Evolutionary conservation across 176 grass and related monocot species (phyloP).

Genomic region (Oropetium thomaeum): DNA sequence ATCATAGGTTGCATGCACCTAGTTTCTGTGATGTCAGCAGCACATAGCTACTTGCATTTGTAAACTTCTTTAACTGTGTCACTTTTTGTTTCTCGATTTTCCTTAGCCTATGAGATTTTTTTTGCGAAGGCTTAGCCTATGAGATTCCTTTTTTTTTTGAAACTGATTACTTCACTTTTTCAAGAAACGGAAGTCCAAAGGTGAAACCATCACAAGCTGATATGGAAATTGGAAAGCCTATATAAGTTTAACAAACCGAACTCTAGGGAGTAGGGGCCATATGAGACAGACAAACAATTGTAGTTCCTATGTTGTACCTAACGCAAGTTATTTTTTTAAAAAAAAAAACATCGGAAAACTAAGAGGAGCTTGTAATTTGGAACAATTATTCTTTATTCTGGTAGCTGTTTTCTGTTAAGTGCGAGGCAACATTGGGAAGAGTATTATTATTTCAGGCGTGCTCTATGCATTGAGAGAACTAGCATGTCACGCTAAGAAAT

Average conservation of each 20-base stretch:
- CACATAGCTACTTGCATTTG: neutral
- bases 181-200: no score
- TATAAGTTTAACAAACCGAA: neutral
- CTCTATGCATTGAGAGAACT: neutral
- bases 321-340: neutral
- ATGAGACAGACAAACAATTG: neutral
- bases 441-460: slow-evolving; percentile 9
- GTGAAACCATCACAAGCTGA: no score
- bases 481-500: neutral
- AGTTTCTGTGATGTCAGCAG: neutral
- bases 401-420: slow-evolving; percentile 1
- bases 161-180: no score
- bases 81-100: neutral
- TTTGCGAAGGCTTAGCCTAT: no score
- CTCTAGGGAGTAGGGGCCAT: neutral
- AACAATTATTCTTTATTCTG: neutral
- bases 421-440: neutral
- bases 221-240: neutral
- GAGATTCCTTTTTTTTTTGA: no score
- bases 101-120: neutral
- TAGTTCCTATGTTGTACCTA: neutral
- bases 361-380: neutral
- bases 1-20: neutral
- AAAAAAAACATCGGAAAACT: neutral
- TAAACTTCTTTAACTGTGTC: neutral